Evolutionary conservation across 768 basidiomycete genomes (phyloP).

Genomic region (Suillus clintonianus): DNA sequence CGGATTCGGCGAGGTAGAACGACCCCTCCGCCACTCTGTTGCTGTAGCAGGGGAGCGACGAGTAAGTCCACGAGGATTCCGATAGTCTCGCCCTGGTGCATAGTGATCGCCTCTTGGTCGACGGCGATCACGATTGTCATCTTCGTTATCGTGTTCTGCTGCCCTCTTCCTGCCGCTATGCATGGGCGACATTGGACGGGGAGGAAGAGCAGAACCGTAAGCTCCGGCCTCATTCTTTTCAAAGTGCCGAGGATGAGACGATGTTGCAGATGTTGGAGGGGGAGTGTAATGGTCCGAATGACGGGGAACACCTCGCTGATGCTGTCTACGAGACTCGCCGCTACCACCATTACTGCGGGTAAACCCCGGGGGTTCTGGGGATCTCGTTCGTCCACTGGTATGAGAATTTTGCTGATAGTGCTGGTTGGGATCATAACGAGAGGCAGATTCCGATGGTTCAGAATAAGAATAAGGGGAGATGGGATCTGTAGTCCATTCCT

Average conservation of each 20-base stretch:
- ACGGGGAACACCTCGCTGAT: conserved; percentile 6
- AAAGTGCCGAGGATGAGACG: neutral
- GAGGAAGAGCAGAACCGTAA: conserved; percentile 5
- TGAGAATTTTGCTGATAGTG: neutral
- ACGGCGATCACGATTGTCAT: conserved; percentile 20
- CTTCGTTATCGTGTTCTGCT: conserved; percentile 20
- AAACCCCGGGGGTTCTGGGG: conserved; percentile 11
- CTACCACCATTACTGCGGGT: conserved; percentile 6
- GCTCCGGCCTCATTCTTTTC: neutral
- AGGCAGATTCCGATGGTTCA: conserved; percentile 12
- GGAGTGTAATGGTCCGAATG: conserved; percentile 14
- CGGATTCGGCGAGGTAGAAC: neutral
- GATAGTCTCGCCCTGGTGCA: conserved; percentile 11
- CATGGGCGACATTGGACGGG: conserved; percentile 10
- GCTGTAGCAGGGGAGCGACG: conserved; percentile 6
- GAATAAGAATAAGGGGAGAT: neutral
- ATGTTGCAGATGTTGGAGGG: neutral
- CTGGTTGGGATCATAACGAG: neutral
- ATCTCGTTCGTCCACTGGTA: neutral
- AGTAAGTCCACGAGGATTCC: neutral
- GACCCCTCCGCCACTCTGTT: conserved; percentile 13
- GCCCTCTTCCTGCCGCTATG: conserved; percentile 20
- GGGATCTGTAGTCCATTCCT: conserved; percentile 6
- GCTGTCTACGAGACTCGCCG: conserved; percentile 12
- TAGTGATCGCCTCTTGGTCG: conserved; percentile 24